Evolutionary conservation across 164 flowering plant genomes (phyloP).

Genomic region (Vitis labrusca): DNA sequence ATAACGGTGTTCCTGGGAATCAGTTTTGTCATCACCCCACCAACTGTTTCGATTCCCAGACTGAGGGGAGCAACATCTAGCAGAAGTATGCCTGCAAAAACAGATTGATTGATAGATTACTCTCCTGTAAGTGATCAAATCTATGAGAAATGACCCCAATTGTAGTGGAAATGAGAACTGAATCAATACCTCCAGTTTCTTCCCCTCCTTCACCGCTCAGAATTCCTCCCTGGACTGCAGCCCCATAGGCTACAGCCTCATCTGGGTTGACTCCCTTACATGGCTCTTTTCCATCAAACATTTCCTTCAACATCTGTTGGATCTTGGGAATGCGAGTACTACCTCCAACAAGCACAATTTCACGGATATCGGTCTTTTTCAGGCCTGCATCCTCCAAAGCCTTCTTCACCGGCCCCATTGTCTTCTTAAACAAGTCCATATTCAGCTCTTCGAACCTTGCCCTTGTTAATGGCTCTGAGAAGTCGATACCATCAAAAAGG

Average conservation of each 20-base stretch:
- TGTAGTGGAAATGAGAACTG: neutral
- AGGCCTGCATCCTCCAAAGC: conserved; percentile 47
- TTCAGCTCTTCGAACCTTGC: conserved; percentile 55
- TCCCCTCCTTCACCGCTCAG: conserved; percentile 52
- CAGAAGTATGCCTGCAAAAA: conserved; percentile 38
- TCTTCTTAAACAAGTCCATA: conserved; percentile 50
- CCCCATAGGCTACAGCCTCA: conserved; percentile 63
- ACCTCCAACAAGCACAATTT: conserved; percentile 61
- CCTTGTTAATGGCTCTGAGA: conserved; percentile 51
- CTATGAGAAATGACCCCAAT: too few species aligned
- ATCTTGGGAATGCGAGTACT: conserved; percentile 58
- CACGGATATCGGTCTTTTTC: conserved; percentile 39
- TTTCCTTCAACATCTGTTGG: conserved; percentile 46
- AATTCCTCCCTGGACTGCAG: conserved; percentile 54
- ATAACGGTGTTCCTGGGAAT: conserved; percentile 59
- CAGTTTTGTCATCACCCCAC: conserved; percentile 62
- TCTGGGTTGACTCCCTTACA: conserved; percentile 55
- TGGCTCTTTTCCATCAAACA: conserved; percentile 56
- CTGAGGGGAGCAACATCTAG: conserved; percentile 56
- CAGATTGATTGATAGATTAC: neutral
- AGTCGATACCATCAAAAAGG: conserved; percentile 48
- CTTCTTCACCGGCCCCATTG: conserved; percentile 44
- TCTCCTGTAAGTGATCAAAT: too few species aligned
- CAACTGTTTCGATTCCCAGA: conserved; percentile 62
- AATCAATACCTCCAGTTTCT: conserved; percentile 29